phyloP scores from a whole-genome alignment of 176 grass and related monocot genomes.

The bread wheat (Triticum aestivum) region DNA sequence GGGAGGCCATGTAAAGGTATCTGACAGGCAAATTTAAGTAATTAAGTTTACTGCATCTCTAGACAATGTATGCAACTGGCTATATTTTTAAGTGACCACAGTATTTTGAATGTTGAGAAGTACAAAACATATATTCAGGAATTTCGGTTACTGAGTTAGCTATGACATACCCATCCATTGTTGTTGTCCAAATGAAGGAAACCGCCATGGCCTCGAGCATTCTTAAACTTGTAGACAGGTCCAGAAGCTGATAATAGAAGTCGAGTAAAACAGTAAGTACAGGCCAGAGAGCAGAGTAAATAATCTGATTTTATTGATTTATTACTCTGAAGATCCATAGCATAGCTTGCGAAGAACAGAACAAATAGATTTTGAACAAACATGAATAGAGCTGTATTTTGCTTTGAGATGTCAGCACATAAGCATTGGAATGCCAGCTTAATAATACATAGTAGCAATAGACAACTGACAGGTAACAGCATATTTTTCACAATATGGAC shows the following conservation, averaged over 20 bases:
- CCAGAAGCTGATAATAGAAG: conserved; percentile 59
- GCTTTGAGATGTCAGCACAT: not conserved
- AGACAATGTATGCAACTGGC: not conserved
- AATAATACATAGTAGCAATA: not conserved
- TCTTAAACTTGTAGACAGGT: conserved; percentile 82
- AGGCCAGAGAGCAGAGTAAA: not conserved
- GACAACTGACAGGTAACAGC: not conserved
- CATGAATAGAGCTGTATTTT: not conserved
- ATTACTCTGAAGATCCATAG: not conserved
- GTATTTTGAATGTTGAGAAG: not conserved
- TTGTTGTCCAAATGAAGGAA: conserved; percentile 85
- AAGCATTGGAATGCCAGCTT: not conserved
- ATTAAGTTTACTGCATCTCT: not conserved
- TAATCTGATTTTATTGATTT: not conserved
- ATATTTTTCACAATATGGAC: not conserved
- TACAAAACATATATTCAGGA: not conserved
- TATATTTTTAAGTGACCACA: not conserved
- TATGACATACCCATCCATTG: conserved; percentile 48
- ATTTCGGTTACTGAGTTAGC: not conserved
- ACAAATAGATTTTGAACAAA: not conserved
- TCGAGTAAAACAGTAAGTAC: not conserved
- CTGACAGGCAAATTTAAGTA: not conserved
- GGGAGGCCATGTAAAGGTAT: not conserved
- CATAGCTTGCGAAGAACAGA: not conserved
- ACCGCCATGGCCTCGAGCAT: conserved; percentile 78